Evolutionary conservation across 148 eudicot genomes (phyloP).

Genomic region (Suaeda aralocaspica): DNA sequence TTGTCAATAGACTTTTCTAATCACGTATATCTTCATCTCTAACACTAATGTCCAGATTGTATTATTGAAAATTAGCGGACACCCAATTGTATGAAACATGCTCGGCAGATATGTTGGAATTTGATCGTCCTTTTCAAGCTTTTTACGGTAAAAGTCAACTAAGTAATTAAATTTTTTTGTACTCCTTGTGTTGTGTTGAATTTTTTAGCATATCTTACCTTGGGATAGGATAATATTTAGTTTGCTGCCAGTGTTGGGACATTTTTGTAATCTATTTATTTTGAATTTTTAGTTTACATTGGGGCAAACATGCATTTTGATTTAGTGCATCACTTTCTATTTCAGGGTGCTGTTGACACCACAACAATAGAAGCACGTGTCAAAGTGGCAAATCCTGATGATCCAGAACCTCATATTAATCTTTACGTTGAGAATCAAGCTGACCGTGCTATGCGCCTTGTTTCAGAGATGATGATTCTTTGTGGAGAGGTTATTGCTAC

Average conservation of each 20-base stretch:
- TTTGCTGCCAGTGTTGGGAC: background rate
- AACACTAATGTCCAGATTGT: too few relatives aligned
- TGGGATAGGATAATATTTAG: background rate
- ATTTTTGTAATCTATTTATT: background rate
- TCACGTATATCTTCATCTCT: too few relatives aligned
- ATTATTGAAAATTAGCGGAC: too few relatives aligned
- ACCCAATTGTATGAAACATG: too few relatives aligned
- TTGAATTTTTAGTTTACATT: background rate
- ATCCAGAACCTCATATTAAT: conserved; percentile 81
- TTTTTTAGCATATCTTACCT: background rate
- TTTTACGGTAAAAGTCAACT: background rate
- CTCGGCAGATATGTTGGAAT: too few relatives aligned
- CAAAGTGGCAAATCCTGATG: conserved; percentile 80
- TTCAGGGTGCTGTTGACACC: conserved; percentile 91
- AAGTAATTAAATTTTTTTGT: too few relatives aligned
- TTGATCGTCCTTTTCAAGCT: too few relatives aligned
- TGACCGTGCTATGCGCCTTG: conserved; percentile 90
- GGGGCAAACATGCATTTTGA: background rate
- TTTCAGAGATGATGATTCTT: conserved; percentile 97
- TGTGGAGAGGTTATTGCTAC: conserved; percentile 96
- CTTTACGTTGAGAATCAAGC: conserved; percentile 91
- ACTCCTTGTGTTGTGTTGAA: background rate
- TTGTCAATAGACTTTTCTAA: too few relatives aligned
- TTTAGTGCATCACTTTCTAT: conserved; percentile 9
- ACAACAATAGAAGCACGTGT: conserved; percentile 77